Base-by-base conservation (phyloP, 192 early-diverging fungal species). In the Coemansia sp. region DNA sequence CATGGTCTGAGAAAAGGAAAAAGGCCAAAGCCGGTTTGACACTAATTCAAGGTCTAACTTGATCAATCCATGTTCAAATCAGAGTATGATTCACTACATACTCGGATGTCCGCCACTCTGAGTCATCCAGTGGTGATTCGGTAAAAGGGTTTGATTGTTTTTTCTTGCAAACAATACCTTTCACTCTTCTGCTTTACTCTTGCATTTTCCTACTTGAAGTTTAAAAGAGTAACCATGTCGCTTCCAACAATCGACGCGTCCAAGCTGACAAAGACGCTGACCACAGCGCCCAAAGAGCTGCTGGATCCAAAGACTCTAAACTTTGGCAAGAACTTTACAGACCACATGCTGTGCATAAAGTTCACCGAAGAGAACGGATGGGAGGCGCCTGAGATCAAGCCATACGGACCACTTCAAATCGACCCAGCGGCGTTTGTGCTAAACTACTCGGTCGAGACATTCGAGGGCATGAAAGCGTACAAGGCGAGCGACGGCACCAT, bases 381-480 rank as follows among this genome's bases (percentile, higher is more conserved):
- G 95, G 76, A 66, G 17, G 81, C 84, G n/a, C 96, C 96, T 2
- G 77, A 88, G 69, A 93, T 98, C 76, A 84, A 84, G 60, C 91
- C 91, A 23, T 97, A 94, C 64, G 88, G 84, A 5, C 93, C 90
- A 46, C 82, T 98, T 18, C 56, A 66, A 21, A 79, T 98, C 12
- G 90, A 90, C 37, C 96, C 96, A 0, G 87, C 89, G 18, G 84
- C 91, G 17, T 88, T 88, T 59, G 96, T 95, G 6, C 93, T 98
- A 62, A 94, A 98, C 77, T 98, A 98, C 74, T 89, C 87, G 1
- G 81, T 96, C 15, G 90, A 93, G 85, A 94, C 93, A 58, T 97
- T 98, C 62, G 96, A 97, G 81, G 90, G 93, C 28, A 85, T 90
- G 81, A 93, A 93, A 79, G 92, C 93, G 26, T 98, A 93, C 84